Base-by-base conservation (phyloP, 1,139 yeast species). In the Barnettozyma hawaiiensis region DNA sequence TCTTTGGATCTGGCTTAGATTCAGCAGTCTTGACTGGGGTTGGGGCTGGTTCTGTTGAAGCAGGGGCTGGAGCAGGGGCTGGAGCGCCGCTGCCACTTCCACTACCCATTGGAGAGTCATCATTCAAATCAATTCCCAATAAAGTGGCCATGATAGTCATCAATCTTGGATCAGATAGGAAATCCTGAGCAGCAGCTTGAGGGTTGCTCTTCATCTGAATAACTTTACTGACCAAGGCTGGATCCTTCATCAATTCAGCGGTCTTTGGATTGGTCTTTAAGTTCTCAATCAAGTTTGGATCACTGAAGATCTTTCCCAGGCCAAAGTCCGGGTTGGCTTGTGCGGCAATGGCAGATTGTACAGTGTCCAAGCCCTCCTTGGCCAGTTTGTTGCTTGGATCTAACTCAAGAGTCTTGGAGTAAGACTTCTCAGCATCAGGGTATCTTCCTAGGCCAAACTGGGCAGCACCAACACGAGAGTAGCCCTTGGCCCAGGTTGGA, bases 391-490 rank as follows among this genome's bases (percentile, higher is more conserved):
- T 94, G 46, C 69, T 47, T 20, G 95, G 74, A 55, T 94, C 98
- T 52, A 89, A 66, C 59, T 84, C 85, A 52, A 94, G 69, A 5
- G 97, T 96, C 62, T 84, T 81, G 51, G 81, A 73, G 64, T 89
- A 94, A 29, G 85, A 73, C 38, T 66, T 67, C 54, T 78, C 77
- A 34, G 94, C 84, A 31, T 74, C 83, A 32, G 81, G 87, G 47
- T 80, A 73, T 49, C 85, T 76, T 18, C 90, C 90, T 50, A 85
- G 71, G 14, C 98, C 98, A 57, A 73, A 84, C 44, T 83, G 79
- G 27, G 98, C 98, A 52, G 97, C 92, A 44, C 89, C 99, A 40
- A 85, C 84, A 66, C 99, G 83, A 59, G 81, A 84, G 71, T 84
- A 85, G 39, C 97, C 98, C 66, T 92, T 92, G 18, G 96, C 89